Conservation (phyloP, 306 rosid species). For the Fragaria nilgerrensis region DNA sequence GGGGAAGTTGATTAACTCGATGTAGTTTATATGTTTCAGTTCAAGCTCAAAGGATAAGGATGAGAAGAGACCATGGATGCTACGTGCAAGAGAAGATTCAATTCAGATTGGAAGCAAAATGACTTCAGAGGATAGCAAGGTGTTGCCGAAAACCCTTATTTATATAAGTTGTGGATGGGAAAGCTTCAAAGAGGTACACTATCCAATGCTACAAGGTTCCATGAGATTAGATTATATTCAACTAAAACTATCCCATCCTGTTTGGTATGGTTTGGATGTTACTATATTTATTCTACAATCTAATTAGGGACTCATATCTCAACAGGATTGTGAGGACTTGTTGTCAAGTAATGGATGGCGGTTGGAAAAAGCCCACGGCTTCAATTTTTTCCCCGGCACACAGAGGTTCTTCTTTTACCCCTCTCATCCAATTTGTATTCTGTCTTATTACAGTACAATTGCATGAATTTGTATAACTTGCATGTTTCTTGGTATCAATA, state of each 20-base stretch:
- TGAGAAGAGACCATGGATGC: constrained; percentile 97
- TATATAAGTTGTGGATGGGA: constrained; percentile 99
- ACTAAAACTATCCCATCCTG: background rate
- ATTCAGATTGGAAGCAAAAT: constrained; percentile 63
- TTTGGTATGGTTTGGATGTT: constrained; percentile 11
- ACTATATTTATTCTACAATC: constrained; percentile 1
- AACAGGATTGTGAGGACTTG: constrained; percentile 78
- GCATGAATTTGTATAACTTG: background rate
- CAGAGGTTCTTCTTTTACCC: constrained; percentile 47
- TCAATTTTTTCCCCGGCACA: constrained; percentile 85
- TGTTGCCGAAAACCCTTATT: constrained; percentile 81
- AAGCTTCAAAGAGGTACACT: constrained; percentile 93
- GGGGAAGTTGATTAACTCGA: constrained; percentile 29
- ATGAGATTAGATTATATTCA: background rate
- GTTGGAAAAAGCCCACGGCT: constrained; percentile 85
- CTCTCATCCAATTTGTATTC: background rate
- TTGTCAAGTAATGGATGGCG: constrained; percentile 70
- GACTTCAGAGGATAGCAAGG: constrained; percentile 34
- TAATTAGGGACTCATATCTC: constrained; percentile 20
- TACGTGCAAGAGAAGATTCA: constrained; percentile 81
- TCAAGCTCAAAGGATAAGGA: constrained; percentile 51
- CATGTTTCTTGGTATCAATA: background rate
- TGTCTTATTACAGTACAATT: background rate
- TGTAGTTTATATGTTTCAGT: constrained; percentile 40
- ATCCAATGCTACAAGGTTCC: background rate